Percentiles rank a stretch among this genome's conserved stretches.
Evolutionary conservation across 2,329 filamentous ascomycete species (phyloP).

Genomic region (Alternaria infectoria): DNA sequence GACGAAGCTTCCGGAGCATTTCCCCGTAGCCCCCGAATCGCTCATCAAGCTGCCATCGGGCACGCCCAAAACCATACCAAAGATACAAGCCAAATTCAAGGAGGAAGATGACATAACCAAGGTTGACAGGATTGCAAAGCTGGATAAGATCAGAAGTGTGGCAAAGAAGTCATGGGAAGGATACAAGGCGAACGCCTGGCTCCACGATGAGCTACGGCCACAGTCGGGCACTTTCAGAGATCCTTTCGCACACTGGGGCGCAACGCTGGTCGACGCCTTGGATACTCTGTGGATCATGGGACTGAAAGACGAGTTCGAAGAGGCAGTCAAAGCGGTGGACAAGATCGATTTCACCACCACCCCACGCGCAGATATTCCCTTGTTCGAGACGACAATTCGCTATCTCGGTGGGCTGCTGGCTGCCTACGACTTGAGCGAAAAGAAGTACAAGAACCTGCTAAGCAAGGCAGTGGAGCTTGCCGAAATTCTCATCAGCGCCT

Average conservation of each 20-base stretch:
- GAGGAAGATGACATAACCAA: slow-evolving; percentile 61
- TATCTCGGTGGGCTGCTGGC: slow-evolving; percentile 73
- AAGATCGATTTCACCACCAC: slow-evolving; percentile 67
- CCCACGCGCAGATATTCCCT: slow-evolving; percentile 60
- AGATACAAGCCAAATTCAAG: slow-evolving; percentile 76
- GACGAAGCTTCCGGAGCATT: slow-evolving; percentile 76
- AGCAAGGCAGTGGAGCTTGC: slow-evolving; percentile 68
- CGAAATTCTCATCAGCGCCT: slow-evolving; percentile 69
- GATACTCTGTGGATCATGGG: slow-evolving; percentile 79
- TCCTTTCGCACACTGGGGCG: slow-evolving; percentile 91
- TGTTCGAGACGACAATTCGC: slow-evolving; percentile 75
- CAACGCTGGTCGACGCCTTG: slow-evolving; percentile 78
- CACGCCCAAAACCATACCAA: slow-evolving; percentile 71
- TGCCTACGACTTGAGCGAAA: slow-evolving; percentile 71
- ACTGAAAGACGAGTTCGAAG: slow-evolving; percentile 68
- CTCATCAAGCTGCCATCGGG: slow-evolving; percentile 79
- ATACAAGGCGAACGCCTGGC: slow-evolving; percentile 80
- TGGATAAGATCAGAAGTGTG: slow-evolving; percentile 72
- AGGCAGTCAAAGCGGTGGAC: slow-evolving; percentile 65
- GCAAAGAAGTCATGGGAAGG: slow-evolving; percentile 81
- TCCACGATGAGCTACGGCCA: slow-evolving; percentile 84
- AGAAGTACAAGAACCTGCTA: slow-evolving; percentile 60
- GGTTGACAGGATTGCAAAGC: slow-evolving; percentile 67
- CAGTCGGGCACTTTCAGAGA: slow-evolving; percentile 71
- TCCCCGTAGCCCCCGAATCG: slow-evolving; percentile 73